Evolutionary conservation across 2,329 filamentous ascomycete genomes (phyloP).

Genomic region (Pestalotiopsis fici): DNA sequence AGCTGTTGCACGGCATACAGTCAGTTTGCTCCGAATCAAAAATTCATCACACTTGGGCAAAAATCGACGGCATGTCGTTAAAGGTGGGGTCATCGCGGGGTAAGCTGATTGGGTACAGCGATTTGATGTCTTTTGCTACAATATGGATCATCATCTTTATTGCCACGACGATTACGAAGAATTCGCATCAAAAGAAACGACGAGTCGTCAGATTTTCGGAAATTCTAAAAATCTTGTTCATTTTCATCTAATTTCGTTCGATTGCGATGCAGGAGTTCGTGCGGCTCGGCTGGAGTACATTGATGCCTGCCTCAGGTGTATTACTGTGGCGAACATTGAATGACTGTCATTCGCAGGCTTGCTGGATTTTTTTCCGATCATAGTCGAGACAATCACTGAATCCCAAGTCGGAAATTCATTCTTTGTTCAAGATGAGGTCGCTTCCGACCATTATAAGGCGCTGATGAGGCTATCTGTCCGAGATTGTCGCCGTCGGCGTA

Average conservation of each 20-base stretch:
- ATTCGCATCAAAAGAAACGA: neutral
- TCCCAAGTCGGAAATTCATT: too few relatives aligned
- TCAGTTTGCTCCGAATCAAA: neutral
- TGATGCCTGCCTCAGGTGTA: neutral
- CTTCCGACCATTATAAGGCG: too few relatives aligned
- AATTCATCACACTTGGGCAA: neutral
- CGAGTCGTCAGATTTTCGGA: neutral
- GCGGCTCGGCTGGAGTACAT: neutral
- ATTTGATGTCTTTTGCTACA: neutral
- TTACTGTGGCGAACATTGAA: neutral
- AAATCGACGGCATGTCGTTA: constrained; percentile 6
- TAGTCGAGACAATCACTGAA: too few relatives aligned
- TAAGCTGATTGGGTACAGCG: constrained; percentile 3
- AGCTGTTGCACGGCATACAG: neutral
- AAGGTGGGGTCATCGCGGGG: neutral
- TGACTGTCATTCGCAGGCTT: neutral
- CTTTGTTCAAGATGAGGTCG: too few relatives aligned
- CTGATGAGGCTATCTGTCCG: too few relatives aligned
- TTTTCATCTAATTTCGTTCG: neutral
- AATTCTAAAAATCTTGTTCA: neutral
- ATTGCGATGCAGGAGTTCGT: neutral
- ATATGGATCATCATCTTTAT: neutral
- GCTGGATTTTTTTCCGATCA: neutral
- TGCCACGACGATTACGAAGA: neutral
- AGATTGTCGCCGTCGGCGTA: neutral